Evolutionary conservation across 305 asterid genomes (phyloP).

Genomic region (Plantago rigida): DNA sequence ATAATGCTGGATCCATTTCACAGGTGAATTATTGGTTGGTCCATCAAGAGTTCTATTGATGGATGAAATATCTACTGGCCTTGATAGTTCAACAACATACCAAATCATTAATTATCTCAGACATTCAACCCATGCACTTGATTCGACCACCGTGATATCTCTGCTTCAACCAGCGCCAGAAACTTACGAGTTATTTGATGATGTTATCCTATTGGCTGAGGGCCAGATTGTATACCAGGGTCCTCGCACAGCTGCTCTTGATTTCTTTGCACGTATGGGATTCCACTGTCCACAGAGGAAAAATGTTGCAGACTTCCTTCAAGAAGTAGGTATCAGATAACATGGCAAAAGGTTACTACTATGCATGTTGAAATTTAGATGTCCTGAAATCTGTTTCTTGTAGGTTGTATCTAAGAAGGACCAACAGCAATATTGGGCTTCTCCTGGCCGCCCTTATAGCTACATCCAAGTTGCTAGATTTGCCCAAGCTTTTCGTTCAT

Average conservation of each 20-base stretch:
- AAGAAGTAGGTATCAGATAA: slow-evolving; percentile 55
- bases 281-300: slow-evolving; percentile 77
- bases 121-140: slow-evolving; percentile 73
- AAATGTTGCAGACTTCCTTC: slow-evolving; percentile 90
- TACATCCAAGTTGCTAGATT: slow-evolving; percentile 56
- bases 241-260: slow-evolving; percentile 57
- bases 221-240: slow-evolving; percentile 92
- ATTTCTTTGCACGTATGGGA: slow-evolving; percentile 70
- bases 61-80: slow-evolving; percentile 96
- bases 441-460: slow-evolving; percentile 50
- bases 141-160: slow-evolving; percentile 71
- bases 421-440: slow-evolving; percentile 85
- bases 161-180: slow-evolving; percentile 97
- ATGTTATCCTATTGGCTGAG: slow-evolving; percentile 71
- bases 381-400: slow-evolving; percentile 26
- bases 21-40: slow-evolving; percentile 81
- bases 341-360: slow-evolving; percentile 18
- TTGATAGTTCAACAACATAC: slow-evolving; percentile 86
- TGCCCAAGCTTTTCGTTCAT: slow-evolving; percentile 63
- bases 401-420: slow-evolving; percentile 86
- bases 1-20: slow-evolving; percentile 27
- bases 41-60: slow-evolving; percentile 76
- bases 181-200: slow-evolving; percentile 84
- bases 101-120: slow-evolving; percentile 69
- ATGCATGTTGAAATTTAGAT: slow-evolving; percentile 4